These are phyloP conservation scores for Anisodus acutangulus DNA, from an alignment of 257 asterid genomes.

Conservation along the genomic window DNA sequence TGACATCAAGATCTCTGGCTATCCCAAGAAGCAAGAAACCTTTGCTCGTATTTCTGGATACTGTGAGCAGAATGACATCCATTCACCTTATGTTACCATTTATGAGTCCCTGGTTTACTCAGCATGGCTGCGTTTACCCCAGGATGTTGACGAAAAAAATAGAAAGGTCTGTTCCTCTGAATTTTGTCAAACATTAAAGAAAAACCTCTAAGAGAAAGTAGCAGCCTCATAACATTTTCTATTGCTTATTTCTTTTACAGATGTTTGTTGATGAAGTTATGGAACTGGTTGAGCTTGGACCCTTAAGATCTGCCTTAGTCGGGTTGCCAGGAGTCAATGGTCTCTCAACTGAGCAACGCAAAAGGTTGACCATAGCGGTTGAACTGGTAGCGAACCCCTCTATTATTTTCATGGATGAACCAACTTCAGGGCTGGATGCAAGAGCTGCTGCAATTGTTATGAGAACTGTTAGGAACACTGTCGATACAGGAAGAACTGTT, in stretches of 20 bases:
- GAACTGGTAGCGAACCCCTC: slow-evolving; percentile 76
- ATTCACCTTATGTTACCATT: slow-evolving; percentile 68
- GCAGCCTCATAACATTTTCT: not conserved
- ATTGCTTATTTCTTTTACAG: slow-evolving; percentile 32
- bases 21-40: slow-evolving; percentile 64
- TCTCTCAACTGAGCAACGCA: slow-evolving; percentile 72
- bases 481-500: slow-evolving; percentile 67
- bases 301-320: slow-evolving; percentile 57
- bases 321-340: slow-evolving; percentile 71
- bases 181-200: not conserved
- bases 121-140: slow-evolving; percentile 67
- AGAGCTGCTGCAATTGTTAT: slow-evolving; percentile 77
- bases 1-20: slow-evolving; percentile 61
- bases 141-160: slow-evolving; percentile 45
- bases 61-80: slow-evolving; percentile 74
- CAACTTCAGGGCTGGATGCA: slow-evolving; percentile 76
- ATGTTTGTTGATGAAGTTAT: slow-evolving; percentile 61
- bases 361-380: slow-evolving; percentile 72
- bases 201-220: not conserved
- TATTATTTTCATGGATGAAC: slow-evolving; percentile 76
- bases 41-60: slow-evolving; percentile 78
- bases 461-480: slow-evolving; percentile 72
- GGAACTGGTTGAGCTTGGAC: slow-evolving; percentile 65
- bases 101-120: slow-evolving; percentile 65
- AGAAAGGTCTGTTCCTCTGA: slow-evolving; percentile 48